Conservation (phyloP, 208 protist genomes). For the Leishmania tarentolae region DNA sequence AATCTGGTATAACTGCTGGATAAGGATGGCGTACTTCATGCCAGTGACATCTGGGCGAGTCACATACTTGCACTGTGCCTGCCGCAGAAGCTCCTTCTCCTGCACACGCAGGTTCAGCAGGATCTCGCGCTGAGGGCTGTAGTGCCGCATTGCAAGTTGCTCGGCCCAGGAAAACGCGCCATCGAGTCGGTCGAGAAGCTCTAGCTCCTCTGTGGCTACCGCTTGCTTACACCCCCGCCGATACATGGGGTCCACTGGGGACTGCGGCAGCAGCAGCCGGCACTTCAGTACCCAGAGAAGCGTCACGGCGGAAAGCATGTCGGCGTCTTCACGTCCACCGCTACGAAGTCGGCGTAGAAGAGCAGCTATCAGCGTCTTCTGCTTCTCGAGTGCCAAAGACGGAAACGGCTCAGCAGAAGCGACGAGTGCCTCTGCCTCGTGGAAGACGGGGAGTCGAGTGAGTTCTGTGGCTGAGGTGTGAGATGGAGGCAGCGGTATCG, state of each 20-base stretch:
- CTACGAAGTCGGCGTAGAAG: slow-evolving; percentile 27
- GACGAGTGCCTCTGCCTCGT: slow-evolving; percentile 7
- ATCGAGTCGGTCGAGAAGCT: slow-evolving; percentile 51
- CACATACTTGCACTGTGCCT: slow-evolving; percentile 45
- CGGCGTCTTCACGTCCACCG: slow-evolving; percentile 12
- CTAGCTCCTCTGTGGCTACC: slow-evolving; percentile 46
- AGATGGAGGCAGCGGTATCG: slow-evolving; percentile 12
- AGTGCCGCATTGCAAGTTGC: slow-evolving; percentile 47
- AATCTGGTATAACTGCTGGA: slow-evolving; percentile 67
- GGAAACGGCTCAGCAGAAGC: neutral
- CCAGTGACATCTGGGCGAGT: slow-evolving; percentile 66
- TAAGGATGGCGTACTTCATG: slow-evolving; percentile 73
- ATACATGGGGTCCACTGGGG: slow-evolving; percentile 86
- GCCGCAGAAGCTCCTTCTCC: slow-evolving; percentile 39
- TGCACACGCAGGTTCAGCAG: slow-evolving; percentile 36
- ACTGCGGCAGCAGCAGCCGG: slow-evolving; percentile 77
- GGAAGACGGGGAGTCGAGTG: slow-evolving; percentile 29
- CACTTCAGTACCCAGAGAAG: slow-evolving; percentile 75
- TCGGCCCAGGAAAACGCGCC: slow-evolving; percentile 71
- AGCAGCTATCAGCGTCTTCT: slow-evolving; percentile 27
- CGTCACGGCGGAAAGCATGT: slow-evolving; percentile 47
- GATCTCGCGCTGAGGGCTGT: slow-evolving; percentile 43
- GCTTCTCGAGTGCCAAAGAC: slow-evolving; percentile 20
- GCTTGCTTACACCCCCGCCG: slow-evolving; percentile 49
- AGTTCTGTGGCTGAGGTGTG: slow-evolving; percentile 12